phyloP scores from a whole-genome alignment of 1,284 basidiomycete species.

The Ustilago curta region DNA sequence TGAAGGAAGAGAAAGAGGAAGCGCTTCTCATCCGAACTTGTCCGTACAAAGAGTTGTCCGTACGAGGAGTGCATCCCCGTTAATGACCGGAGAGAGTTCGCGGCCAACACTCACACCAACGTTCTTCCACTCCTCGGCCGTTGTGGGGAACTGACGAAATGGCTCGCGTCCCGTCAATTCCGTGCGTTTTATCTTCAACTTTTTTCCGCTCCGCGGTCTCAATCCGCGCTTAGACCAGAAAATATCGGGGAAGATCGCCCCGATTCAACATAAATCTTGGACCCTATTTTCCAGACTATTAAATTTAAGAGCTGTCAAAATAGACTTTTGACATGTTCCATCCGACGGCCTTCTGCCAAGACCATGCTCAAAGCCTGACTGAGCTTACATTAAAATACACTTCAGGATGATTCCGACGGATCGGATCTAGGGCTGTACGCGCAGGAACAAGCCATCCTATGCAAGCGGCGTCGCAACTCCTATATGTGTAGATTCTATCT shows the following conservation, averaged over 20 bases:
- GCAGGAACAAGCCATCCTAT: constrained; percentile 1
- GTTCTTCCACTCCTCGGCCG: constrained; percentile 32
- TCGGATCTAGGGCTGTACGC: background rate
- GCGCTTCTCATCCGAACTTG: constrained; percentile 2
- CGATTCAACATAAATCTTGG: background rate
- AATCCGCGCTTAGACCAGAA: constrained; percentile 24
- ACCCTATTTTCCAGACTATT: background rate
- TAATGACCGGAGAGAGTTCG: constrained; percentile 21
- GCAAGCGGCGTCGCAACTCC: constrained; percentile 2
- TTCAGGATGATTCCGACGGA: constrained; percentile 6
- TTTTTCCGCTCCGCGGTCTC: constrained; percentile 44
- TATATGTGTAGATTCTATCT: constrained; percentile 17
- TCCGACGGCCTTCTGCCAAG: background rate
- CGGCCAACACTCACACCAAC: background rate
- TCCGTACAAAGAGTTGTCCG: constrained; percentile 12
- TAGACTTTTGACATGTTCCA: constrained; percentile 16
- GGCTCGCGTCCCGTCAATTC: constrained; percentile 30
- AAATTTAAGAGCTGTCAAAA: constrained; percentile 11
- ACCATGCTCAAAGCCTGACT: background rate
- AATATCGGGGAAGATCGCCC: constrained; percentile 7
- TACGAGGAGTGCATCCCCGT: background rate
- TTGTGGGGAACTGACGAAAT: constrained; percentile 12
- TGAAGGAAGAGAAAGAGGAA: background rate
- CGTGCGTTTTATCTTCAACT: constrained; percentile 25
- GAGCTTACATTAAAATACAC: background rate